These are phyloP conservation scores for Eutypa lata DNA, from an alignment of 2,329 filamentous ascomycete species.

Conservation along the genomic window DNA sequence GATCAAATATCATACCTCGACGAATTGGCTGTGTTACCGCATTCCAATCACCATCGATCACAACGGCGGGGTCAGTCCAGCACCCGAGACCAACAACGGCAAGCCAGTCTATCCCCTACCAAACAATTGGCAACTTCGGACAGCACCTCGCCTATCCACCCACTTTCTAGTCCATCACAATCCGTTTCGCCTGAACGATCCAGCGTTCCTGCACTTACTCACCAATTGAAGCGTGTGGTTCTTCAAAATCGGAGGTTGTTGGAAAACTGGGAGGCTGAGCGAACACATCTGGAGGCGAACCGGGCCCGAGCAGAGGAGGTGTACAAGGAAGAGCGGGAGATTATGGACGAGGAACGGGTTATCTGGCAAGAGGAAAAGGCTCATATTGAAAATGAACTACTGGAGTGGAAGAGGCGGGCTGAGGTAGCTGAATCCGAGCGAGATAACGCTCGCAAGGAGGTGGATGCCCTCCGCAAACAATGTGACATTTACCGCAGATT, in stretches of 20 bases:
- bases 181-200: slow-evolving; percentile 19
- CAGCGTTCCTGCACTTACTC: slow-evolving; percentile 2
- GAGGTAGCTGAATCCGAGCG: slow-evolving; percentile 15
- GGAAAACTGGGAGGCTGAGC: slow-evolving; percentile 52
- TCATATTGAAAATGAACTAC: slow-evolving; percentile 38
- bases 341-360: slow-evolving; percentile 50
- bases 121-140: slow-evolving; percentile 12
- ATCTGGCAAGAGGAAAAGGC: slow-evolving; percentile 45
- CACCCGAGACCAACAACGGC: slow-evolving; percentile 21
- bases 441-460: slow-evolving; percentile 7
- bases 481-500: neutral
- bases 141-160: slow-evolving; percentile 19
- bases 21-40: slow-evolving; percentile 18
- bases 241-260: slow-evolving; percentile 28
- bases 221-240: slow-evolving; percentile 13
- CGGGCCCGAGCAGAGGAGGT: slow-evolving; percentile 52
- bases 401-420: slow-evolving; percentile 37
- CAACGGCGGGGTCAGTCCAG: slow-evolving; percentile 20
- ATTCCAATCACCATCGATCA: slow-evolving; percentile 22
- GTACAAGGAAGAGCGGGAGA: slow-evolving; percentile 51
- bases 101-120: slow-evolving; percentile 30
- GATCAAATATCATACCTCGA: slow-evolving; percentile 36
- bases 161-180: slow-evolving; percentile 9
- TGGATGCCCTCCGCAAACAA: slow-evolving; percentile 1
- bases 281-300: slow-evolving; percentile 51